A percentile compares a stretch with the other conserved stretches of the same genome.
These are phyloP conservation scores for Pharnaceum exiguum DNA, from an alignment of 148 eudicot species.

Conservation along the genomic window DNA sequence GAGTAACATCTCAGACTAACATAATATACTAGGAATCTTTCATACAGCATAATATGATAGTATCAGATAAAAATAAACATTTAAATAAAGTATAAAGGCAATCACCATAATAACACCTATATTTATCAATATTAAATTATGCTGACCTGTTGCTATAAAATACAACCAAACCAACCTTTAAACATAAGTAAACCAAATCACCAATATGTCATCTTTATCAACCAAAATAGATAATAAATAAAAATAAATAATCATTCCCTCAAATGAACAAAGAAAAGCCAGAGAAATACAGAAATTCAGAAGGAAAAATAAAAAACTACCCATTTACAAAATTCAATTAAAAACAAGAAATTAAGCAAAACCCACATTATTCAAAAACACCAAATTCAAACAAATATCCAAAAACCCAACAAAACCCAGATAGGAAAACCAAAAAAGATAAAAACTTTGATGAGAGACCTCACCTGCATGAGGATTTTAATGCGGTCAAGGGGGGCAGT, in stretches of 20 bases:
- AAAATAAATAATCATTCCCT: too few species aligned
- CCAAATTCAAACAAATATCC: background rate
- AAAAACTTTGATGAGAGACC: too few species aligned
- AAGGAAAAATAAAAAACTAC: background rate
- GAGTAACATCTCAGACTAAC: too few species aligned
- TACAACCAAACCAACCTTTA: background rate
- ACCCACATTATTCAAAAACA: too few species aligned
- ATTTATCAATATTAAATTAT: background rate
- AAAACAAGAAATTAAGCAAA: too few species aligned
- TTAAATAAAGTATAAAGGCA: too few species aligned
- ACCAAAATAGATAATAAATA: too few species aligned
- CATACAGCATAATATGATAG: too few species aligned
- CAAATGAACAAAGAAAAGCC: background rate
- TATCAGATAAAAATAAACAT: too few species aligned
- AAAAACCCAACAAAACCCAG: background rate
- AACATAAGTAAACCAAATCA: background rate
- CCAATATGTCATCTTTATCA: background rate
- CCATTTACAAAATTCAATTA: background rate
- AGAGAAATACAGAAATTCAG: background rate
- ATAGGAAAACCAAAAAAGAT: background rate
- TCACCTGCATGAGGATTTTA: conserved; percentile 92
- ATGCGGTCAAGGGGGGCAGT: conserved; percentile 93
- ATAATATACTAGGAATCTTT: too few species aligned
- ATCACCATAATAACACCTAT: too few species aligned
- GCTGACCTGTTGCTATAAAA: background rate